These are phyloP conservation scores for Heterobasidion parviporum DNA, from an alignment of 1,284 basidiomycete species.

Conservation along the genomic window DNA sequence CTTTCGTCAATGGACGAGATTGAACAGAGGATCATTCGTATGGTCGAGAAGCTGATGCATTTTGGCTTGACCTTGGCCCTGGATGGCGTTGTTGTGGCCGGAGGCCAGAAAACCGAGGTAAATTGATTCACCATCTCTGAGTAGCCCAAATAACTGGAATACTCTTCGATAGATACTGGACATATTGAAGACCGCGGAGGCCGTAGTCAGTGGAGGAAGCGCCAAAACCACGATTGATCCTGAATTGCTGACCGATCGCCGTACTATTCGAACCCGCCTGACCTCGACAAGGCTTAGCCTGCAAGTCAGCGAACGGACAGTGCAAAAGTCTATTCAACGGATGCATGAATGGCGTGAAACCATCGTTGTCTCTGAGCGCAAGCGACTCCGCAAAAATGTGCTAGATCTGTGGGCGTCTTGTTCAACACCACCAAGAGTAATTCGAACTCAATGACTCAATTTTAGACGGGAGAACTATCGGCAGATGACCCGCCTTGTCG, in stretches of 20 bases:
- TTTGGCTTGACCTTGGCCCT: constrained; percentile 57
- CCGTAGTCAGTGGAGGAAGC: constrained; percentile 40
- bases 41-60: constrained; percentile 62
- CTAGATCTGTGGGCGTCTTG: constrained; percentile 55
- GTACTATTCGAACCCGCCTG: constrained; percentile 41
- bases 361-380: constrained; percentile 57
- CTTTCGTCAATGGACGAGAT: constrained; percentile 29
- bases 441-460: not conserved
- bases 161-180: constrained; percentile 43
- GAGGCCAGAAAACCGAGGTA: constrained; percentile 62
- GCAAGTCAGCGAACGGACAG: constrained; percentile 52
- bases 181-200: constrained; percentile 44
- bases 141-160: not conserved
- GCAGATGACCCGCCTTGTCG: constrained; percentile 51
- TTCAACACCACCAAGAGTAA: not conserved
- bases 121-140: constrained; percentile 2
- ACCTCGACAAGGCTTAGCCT: constrained; percentile 49
- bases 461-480: constrained; percentile 61
- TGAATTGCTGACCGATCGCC: constrained; percentile 36
- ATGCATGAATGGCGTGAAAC: constrained; percentile 66
- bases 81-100: constrained; percentile 44
- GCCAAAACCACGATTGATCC: constrained; percentile 41
- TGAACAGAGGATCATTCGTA: constrained; percentile 37
- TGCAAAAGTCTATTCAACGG: constrained; percentile 51
- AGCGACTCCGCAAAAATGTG: constrained; percentile 58